Percentiles rank a stretch among this genome's conserved stretches.
Evolutionary conservation across 1,139 yeast species (phyloP).

Genomic region (Pneumocystis murina): DNA sequence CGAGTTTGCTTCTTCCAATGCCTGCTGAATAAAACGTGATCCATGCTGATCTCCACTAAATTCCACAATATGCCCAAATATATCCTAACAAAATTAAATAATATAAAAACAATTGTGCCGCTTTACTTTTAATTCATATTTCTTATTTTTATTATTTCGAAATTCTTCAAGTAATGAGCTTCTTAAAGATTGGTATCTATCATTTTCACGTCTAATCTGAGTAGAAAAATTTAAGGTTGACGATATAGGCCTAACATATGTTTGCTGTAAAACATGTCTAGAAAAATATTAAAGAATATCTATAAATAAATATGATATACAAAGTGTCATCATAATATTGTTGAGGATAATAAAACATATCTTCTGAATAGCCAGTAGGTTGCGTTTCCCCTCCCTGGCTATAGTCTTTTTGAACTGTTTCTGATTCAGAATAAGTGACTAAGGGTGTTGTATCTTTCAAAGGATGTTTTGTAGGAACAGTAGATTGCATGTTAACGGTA

Average conservation of each 20-base stretch:
- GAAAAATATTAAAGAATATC: neutral
- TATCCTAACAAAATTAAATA: slow-evolving; percentile 29
- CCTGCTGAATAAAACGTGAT: slow-evolving; percentile 86
- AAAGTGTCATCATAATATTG: neutral
- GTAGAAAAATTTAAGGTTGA: neutral
- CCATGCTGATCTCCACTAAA: slow-evolving; percentile 96
- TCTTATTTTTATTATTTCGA: slow-evolving; percentile 50
- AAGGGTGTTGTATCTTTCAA: neutral
- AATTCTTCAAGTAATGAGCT: slow-evolving; percentile 80
- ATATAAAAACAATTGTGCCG: neutral
- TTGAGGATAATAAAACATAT: neutral
- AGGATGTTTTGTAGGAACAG: neutral
- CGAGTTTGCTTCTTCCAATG: slow-evolving; percentile 46
- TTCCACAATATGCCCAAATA: slow-evolving; percentile 78
- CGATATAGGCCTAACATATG: neutral
- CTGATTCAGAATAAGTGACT: neutral
- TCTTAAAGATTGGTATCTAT: slow-evolving; percentile 29
- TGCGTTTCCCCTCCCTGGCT: neutral
- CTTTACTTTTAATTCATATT: slow-evolving; percentile 31
- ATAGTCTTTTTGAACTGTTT: neutral
- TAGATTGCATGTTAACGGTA: neutral
- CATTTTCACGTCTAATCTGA: slow-evolving; percentile 4
- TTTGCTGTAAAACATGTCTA: neutral
- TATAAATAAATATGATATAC: neutral
- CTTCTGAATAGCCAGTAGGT: neutral